Conservation (phyloP, 2,329 filamentous ascomycete genomes). For the Colletotrichum incanum region DNA sequence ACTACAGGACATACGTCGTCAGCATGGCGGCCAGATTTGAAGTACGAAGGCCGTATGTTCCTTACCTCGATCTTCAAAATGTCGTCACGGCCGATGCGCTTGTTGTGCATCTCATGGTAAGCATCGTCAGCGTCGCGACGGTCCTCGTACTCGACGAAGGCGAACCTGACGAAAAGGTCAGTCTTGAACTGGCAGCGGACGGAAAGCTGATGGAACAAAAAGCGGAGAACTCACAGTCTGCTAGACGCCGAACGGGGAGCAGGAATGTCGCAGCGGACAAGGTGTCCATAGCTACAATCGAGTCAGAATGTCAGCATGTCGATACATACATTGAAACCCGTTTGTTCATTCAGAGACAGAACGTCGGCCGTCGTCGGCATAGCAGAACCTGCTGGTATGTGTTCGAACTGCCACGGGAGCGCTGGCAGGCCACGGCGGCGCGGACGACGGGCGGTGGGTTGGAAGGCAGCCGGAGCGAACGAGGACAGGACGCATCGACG, state of each 20-base stretch:
- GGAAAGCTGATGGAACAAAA: constrained; percentile 1
- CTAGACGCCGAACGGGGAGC: constrained; percentile 94
- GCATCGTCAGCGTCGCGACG: constrained; percentile 98
- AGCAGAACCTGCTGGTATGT: constrained; percentile 14
- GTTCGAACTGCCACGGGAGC: constrained; percentile 29
- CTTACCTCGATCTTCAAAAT: constrained; percentile 96
- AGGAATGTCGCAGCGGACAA: constrained; percentile 98
- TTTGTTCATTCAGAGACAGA: constrained; percentile 22
- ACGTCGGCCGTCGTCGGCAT: constrained; percentile 30
- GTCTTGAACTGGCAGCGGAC: not conserved
- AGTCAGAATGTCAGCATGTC: constrained; percentile 62
- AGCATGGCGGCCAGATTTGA: constrained; percentile 7
- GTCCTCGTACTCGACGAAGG: constrained; percentile 99
- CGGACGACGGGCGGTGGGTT: constrained; percentile 29
- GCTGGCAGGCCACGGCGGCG: constrained; percentile 33
- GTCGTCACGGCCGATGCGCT: constrained; percentile 96
- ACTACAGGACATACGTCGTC: constrained; percentile 67
- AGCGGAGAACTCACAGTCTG: constrained; percentile 82
- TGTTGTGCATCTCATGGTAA: constrained; percentile 99
- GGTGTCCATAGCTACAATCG: constrained; percentile 86
- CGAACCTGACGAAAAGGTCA: constrained; percentile 74
- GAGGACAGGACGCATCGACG: constrained; percentile 49
- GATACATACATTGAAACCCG: constrained; percentile 20
- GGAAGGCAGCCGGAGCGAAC: constrained; percentile 37
- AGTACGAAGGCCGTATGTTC: not conserved